Conservation (phyloP, 1,139 yeast genomes). For the Magnusiomyces fungicola region DNA sequence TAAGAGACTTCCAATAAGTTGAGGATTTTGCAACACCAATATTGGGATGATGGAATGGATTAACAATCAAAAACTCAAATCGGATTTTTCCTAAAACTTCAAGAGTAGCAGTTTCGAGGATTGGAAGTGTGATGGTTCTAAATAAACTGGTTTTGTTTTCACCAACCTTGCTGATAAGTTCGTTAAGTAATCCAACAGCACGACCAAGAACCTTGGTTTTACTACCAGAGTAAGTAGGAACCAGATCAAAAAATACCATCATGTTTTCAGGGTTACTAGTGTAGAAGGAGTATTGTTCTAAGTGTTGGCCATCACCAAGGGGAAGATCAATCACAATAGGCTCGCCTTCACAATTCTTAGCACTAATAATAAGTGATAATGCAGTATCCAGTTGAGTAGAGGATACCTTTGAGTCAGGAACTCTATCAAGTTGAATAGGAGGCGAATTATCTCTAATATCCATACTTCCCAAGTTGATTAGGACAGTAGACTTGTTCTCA, state of each 20-base stretch:
- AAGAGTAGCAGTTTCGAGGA: constrained; percentile 61
- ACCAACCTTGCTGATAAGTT: constrained; percentile 64
- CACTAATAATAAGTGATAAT: constrained; percentile 62
- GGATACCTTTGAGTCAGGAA: constrained; percentile 67
- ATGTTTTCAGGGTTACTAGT: constrained; percentile 46
- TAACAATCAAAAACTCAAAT: constrained; percentile 68
- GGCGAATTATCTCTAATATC: constrained; percentile 55
- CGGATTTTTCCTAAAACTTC: constrained; percentile 71
- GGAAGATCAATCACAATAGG: constrained; percentile 75
- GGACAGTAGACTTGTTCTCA: constrained; percentile 53
- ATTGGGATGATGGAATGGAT: constrained; percentile 65
- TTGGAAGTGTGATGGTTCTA: constrained; percentile 65
- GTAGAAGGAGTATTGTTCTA: constrained; percentile 78
- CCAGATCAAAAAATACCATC: constrained; percentile 73
- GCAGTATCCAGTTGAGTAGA: constrained; percentile 86
- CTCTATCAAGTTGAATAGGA: constrained; percentile 66
- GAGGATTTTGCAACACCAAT: constrained; percentile 65
- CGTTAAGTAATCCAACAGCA: constrained; percentile 69
- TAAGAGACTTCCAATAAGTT: constrained; percentile 88
- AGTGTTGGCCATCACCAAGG: constrained; percentile 64
- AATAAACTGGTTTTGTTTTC: constrained; percentile 55
- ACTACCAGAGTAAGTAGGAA: constrained; percentile 75
- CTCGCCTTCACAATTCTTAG: constrained; percentile 46
- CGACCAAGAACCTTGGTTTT: constrained; percentile 62
- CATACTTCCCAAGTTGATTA: constrained; percentile 81